Evolutionary conservation across 352 stramenopile species (phyloP), one percentile per base, ranked within the genome.

Genomic region (Phytopythium cucurbitacearum): DNA sequence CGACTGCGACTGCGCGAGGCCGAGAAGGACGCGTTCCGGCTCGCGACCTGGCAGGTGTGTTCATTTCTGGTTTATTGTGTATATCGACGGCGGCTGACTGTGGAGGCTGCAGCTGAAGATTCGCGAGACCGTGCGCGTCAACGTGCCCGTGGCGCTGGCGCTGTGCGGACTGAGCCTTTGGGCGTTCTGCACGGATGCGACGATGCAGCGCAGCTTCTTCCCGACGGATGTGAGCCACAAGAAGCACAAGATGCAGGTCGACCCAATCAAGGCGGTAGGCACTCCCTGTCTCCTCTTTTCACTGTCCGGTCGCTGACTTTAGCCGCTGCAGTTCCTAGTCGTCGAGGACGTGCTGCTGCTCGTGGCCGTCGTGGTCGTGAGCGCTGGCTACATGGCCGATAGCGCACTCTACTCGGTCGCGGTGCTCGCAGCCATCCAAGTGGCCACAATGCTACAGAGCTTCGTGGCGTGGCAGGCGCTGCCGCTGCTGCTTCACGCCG

Each of bases 1-100:
- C 61, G 81, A 46, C 44, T 56, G 8, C 71, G 74, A 9, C 56
- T 85, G 38, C 74, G 62, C 3, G 69, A 82, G 21, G 71, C 74
- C 3, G 71, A 85, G 52, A 60, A 53, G 3, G 64, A 71, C 12
- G 56, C 60, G 12, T 74, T 73, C 53, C 66, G 59, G 21, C 42
- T 67, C 5, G 39, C 67, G 4, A 41, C 67, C 36, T 68, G 56
- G 59, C 71, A 82, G 56, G 73, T 84, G 46, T 38, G 44, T 15
- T 21, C 34, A 5, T 57, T 28, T 11, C 38, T 34, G 2, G 3
- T 38, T 15, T 45, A 11, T 35, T 37, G 21, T 28, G 21, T 28
- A 28, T 28, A 28, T 28, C 21, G 21, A 28, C 21, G 21, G 21
- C 21, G 21, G 21, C 21, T 28, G 21, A 28, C 21, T 28, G 21